phyloP scores from a whole-genome alignment of 2,329 filamentous ascomycete genomes.

The Ceratocystis cacaofunesta region DNA sequence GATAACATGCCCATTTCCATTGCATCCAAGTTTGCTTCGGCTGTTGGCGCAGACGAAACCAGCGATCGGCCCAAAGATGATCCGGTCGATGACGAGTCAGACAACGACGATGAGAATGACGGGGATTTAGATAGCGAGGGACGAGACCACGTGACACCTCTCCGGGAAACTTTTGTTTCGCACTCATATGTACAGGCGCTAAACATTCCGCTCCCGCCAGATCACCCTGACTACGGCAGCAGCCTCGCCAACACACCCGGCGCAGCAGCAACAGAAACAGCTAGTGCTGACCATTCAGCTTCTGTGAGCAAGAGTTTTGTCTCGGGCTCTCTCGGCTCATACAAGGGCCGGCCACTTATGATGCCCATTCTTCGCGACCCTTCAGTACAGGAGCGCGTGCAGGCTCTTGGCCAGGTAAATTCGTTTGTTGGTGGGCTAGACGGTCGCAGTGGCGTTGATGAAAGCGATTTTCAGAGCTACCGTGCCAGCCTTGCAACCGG shows the following conservation, averaged over 20 bases:
- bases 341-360: slow-evolving; percentile 37
- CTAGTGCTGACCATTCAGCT: slow-evolving; percentile 20
- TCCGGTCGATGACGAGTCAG: slow-evolving; percentile 22
- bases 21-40: slow-evolving; percentile 19
- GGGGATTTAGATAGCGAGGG: background rate
- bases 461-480: slow-evolving; percentile 31
- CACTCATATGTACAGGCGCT: slow-evolving; percentile 12
- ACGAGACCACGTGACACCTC: slow-evolving; percentile 17
- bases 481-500: slow-evolving; percentile 25
- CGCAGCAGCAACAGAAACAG: background rate
- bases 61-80: slow-evolving; percentile 24
- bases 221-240: slow-evolving; percentile 8
- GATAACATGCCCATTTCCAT: slow-evolving; percentile 24
- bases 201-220: slow-evolving; percentile 14
- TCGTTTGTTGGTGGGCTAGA: slow-evolving; percentile 40
- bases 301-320: slow-evolving; percentile 24
- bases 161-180: slow-evolving; percentile 18
- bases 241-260: slow-evolving; percentile 12
- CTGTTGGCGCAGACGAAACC: slow-evolving; percentile 18
- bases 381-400: slow-evolving; percentile 34
- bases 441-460: slow-evolving; percentile 35
- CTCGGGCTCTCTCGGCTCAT: slow-evolving; percentile 36
- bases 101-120: background rate
- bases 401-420: slow-evolving; percentile 33
- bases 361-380: slow-evolving; percentile 38